These are phyloP conservation scores for Inonotus hispidus DNA, from an alignment of 1,284 basidiomycete genomes.

Conservation along the genomic window DNA sequence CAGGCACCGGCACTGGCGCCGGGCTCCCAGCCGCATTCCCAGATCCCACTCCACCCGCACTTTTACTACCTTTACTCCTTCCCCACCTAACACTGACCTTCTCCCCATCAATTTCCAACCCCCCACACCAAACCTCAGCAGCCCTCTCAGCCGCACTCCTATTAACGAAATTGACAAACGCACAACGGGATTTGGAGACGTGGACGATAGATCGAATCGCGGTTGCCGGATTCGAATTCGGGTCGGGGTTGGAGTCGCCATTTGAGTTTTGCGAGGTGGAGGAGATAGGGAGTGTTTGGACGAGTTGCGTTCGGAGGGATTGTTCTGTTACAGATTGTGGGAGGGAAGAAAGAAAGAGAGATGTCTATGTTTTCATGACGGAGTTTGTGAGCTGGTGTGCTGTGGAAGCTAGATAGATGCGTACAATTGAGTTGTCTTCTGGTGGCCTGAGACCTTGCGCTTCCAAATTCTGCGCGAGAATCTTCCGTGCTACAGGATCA, in stretches of 20 bases:
- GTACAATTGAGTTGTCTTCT: conserved; percentile 79
- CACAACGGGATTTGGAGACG: conserved; percentile 84
- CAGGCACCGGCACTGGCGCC: neutral
- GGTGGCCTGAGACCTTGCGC: conserved; percentile 83
- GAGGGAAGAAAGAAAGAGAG: conserved; percentile 86
- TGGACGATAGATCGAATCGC: conserved; percentile 79
- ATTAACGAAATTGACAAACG: conserved; percentile 92
- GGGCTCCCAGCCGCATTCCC: neutral
- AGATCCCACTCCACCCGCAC: neutral
- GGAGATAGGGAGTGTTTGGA: conserved; percentile 66
- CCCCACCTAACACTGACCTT: conserved; percentile 85
- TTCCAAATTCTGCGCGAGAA: conserved; percentile 70
- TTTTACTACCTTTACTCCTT: conserved; percentile 36
- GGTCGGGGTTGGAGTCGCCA: too few species aligned
- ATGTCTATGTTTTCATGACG: conserved; percentile 64
- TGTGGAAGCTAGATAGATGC: too few species aligned
- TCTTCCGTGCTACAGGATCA: conserved; percentile 89
- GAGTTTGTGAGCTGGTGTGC: too few species aligned
- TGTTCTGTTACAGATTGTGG: conserved; percentile 71
- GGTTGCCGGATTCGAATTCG: neutral
- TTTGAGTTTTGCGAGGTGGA: too few species aligned
- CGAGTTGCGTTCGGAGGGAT: conserved; percentile 71
- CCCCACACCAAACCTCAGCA: conserved; percentile 82
- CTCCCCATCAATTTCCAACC: conserved; percentile 80
- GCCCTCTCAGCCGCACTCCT: conserved; percentile 79